phyloP scores from a whole-genome alignment of 768 basidiomycete species.

The Rhizopogon rudus region DNA sequence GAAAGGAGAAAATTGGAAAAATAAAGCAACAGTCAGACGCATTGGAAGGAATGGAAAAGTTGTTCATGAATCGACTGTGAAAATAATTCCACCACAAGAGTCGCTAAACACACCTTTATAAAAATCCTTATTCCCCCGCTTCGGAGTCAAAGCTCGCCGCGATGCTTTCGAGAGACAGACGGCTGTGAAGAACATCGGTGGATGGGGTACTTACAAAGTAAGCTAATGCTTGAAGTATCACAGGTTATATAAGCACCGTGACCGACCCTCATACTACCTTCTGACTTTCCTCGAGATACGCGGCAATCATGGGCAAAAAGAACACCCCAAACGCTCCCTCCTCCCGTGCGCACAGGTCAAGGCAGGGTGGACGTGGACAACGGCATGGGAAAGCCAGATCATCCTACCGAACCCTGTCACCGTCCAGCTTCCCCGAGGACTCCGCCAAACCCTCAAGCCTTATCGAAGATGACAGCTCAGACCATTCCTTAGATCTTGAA shows the following conservation, averaged over 20 bases:
- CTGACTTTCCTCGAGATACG: neutral
- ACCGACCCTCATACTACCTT: too few relatives aligned
- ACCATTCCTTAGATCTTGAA: slow-evolving; percentile 20
- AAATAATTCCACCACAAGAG: neutral
- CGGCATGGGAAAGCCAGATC: neutral
- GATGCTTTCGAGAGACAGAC: slow-evolving; percentile 80
- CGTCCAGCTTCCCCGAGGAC: slow-evolving; percentile 6
- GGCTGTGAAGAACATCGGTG: slow-evolving; percentile 61
- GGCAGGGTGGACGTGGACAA: neutral
- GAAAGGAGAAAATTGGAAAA: neutral
- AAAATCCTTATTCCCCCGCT: slow-evolving; percentile 91
- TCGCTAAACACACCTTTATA: slow-evolving; percentile 73
- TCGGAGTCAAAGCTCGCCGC: slow-evolving; percentile 74
- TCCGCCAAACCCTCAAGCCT: slow-evolving; percentile 55
- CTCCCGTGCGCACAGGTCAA: neutral
- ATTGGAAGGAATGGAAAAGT: neutral
- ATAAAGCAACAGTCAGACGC: neutral
- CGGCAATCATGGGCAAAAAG: slow-evolving; percentile 4
- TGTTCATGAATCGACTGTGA: neutral
- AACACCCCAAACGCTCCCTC: neutral
- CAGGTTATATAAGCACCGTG: neutral
- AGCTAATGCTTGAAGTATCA: too few relatives aligned
- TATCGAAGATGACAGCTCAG: slow-evolving; percentile 40
- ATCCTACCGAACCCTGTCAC: neutral
- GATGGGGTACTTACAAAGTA: neutral